Base-by-base conservation (phyloP, 2,329 filamentous ascomycete genomes). In the Chalaropsis thielavioides region DNA sequence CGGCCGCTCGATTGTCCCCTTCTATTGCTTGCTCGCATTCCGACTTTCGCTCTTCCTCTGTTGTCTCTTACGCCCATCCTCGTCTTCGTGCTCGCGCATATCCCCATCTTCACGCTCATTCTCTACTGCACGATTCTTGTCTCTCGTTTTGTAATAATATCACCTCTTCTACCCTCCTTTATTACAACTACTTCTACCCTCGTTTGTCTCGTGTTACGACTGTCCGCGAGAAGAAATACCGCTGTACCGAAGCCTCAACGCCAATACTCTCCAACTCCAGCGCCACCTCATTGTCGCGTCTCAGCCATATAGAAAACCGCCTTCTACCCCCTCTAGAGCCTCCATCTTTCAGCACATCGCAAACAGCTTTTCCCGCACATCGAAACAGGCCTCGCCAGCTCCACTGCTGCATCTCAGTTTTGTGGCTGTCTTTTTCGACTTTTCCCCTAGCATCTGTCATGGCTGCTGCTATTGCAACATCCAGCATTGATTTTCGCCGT, bases 361-460 rank as follows among this genome's bases (percentile, higher is more conserved):
- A 19, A 35, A 19, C 60, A 22, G 5, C 24, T 35, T 41, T 31
- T 15, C 24, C 17, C 4, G 19, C 38, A 24, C 56, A n/a, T 56
- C 51, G 41, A 10, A 41, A 43, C 19, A 31, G 35, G 24, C 49
- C 22, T 58, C 24, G 15, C 64, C 19, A 54, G 2, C 40, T 38
- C 44, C 49, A 31, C 62, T 46, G 40, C 24, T 62, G 17, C 40
- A 19, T 46, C 49, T 38, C 56, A 31, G 38, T 35, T 40, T 49
- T 44, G 27, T 44, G 46, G 27, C 44, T 58, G 2, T 49, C 19
- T 41, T 66, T 27, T 2, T n/a, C 46, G 11, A n/a, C 51, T 24
- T 43, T 64, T 49, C 19, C 64, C n/a, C 22, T 64, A 46, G 35
- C 46, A 62, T 58, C 59, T 67, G 62, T 62, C 58, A 64, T 67